Evolutionary conservation across 148 eudicot genomes (phyloP), one percentile per base, ranked within the genome.

Genomic region (Arctostaphylos glauca): DNA sequence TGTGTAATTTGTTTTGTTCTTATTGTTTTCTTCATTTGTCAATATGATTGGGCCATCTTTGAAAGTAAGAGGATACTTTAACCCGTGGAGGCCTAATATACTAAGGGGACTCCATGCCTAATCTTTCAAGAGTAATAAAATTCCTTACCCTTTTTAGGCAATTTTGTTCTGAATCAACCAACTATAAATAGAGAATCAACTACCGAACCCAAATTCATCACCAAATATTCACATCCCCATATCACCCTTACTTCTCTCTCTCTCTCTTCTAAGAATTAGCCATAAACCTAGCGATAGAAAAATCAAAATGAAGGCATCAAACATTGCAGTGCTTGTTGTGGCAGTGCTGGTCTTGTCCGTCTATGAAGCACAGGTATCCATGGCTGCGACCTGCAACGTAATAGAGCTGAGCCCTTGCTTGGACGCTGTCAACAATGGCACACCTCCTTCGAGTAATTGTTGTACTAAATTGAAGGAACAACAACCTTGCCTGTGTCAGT

Each of bases 261-360:
- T 66, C 16, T 25, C 71, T 25, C 71, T 25, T 12, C 43, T 25
- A 66, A 31, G 16, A 41, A 2, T 64, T 9, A 23, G 14, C 70
- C 10, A 62, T 62, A 25, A n/a, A 62, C 31, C 67, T 21, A 62
- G 70, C 70, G 1, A 64, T 15, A 23, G 23, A 15, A 25, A 64
- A 64, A 66, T 25, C 43, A 25, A 66, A 66, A 66, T 66, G 71
- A 66, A 66, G 71, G 43, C 44, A 10, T 66, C 71, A 66, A 66
- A 66, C 71, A 66, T 66, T 66, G 71, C 15, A 25, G 71, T 66
- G 16, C 31, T 66, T 10, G 1, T 66, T 31, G 71, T 66, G 44
- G 16, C 31, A 31, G 18, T 25, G 4, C 71, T 13, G 71, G 71
- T 66, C 71, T 25, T 66, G 71, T 16, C 43, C 43, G 25, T 41